Base-by-base conservation (phyloP, 306 rosid genomes). In the Psophocarpus tetragonolobus region DNA sequence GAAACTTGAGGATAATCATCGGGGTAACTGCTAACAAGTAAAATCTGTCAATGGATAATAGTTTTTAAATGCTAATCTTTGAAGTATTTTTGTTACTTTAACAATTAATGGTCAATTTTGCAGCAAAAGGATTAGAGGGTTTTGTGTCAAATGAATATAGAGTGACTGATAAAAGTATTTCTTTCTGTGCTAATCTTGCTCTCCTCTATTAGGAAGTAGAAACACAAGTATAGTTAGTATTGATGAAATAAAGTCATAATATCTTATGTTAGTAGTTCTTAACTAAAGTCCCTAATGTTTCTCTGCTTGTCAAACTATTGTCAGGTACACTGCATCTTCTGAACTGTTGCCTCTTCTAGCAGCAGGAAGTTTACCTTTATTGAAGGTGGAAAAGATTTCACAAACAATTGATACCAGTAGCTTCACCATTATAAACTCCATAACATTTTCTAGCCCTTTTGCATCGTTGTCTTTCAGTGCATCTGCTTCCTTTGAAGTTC, bases 341-440 rank as follows among this genome's bases (percentile, higher is more conserved):
- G 99, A 95, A 85, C 84, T 95, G 73, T 79, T 92, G 87, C 99
- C 99, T 32, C 96, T 95, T 78, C 82, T 95, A 58, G 97, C 97
- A 61, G 86, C 79, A 15, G 97, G 97, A 62, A n/a, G 91, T 39
- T 83, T 87, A 47, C 93, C 98, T 20, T 83, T 95, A 63, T 69
- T 91, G 85, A 92, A 89, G 80, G 96, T 95, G 33, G 90, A 87
- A 53, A 88, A 86, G 83, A 92, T 95, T 70, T 60, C 71, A 21
- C 98, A 95, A 84, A 84, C 84, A n/a, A 89, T 95, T 81, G 93
- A 92, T 82, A 72, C 85, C 9, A 56, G 77, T 65, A 80, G 80
- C 77, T 81, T 63, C 30, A 86, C 92, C 24, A 54, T 92, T 76
- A 78, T 86, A 78, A 95, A 95, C 85, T 83, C 99, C 9, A 80